Conservation (phyloP, 805 yeast genomes). For the Pichia manshurica region DNA sequence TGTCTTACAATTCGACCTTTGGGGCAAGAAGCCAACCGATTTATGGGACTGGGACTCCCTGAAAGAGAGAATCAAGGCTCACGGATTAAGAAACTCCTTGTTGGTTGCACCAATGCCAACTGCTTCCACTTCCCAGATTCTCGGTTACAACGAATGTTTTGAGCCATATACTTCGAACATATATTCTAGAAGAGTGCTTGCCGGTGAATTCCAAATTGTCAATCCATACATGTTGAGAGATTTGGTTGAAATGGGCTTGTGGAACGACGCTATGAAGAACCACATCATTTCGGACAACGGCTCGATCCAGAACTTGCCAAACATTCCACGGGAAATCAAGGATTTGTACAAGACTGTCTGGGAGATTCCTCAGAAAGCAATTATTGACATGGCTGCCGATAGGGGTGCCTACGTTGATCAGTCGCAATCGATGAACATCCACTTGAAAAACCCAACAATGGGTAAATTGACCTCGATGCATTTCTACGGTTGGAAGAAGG, state of each 20-base stretch:
- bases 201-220: constrained; percentile 61
- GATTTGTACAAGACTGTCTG: constrained; percentile 54
- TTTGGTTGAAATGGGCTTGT: constrained; percentile 51
- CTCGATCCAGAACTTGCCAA: constrained; percentile 49
- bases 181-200: constrained; percentile 56
- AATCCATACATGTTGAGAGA: constrained; percentile 54
- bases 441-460: constrained; percentile 90
- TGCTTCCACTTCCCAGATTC: constrained; percentile 59
- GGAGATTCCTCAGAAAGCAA: constrained; percentile 55
- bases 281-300: constrained; percentile 52
- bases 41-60: constrained; percentile 55
- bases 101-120: constrained; percentile 65
- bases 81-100: constrained; percentile 53
- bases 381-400: constrained; percentile 64
- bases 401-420: constrained; percentile 82
- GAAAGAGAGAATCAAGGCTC: constrained; percentile 41
- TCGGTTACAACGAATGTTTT: constrained; percentile 58
- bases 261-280: constrained; percentile 55
- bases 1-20: constrained; percentile 49
- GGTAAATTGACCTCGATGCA: constrained; percentile 97
- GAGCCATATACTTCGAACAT: constrained; percentile 61
- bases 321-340: constrained; percentile 49
- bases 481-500: constrained; percentile 98
- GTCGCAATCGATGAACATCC: constrained; percentile 90
- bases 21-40: constrained; percentile 55